A percentile compares a stretch with the other conserved stretches of the same genome.
phyloP scores from a whole-genome alignment of 2,329 filamentous ascomycete species.

The Talaromyces marneffei region DNA sequence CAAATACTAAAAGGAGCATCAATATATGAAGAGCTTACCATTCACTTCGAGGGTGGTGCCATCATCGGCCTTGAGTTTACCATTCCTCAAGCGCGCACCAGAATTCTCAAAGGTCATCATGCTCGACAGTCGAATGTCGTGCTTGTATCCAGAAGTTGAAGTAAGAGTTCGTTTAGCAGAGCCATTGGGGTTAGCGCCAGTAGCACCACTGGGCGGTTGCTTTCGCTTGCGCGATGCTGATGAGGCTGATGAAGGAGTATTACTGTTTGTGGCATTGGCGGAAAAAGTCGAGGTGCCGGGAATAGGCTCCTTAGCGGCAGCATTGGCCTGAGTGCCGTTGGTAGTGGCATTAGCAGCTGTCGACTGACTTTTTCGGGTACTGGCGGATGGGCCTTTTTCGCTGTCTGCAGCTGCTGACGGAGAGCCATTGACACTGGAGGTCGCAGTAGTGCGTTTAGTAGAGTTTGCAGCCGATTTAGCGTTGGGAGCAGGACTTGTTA shows the following conservation, averaged over 20 bases:
- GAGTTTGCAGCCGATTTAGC: constrained; percentile 22
- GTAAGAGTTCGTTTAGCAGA: constrained; percentile 34
- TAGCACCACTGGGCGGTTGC: constrained; percentile 48
- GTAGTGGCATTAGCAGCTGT: constrained; percentile 19
- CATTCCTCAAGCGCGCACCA: constrained; percentile 63
- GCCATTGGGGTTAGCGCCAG: constrained; percentile 25
- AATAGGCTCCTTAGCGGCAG: constrained; percentile 42
- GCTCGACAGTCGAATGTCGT: constrained; percentile 58
- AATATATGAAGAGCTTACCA: constrained; percentile 57
- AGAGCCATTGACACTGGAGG: constrained; percentile 24
- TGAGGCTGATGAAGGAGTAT: constrained; percentile 42
- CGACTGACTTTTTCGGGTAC: constrained; percentile 34
- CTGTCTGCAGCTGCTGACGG: constrained; percentile 25
- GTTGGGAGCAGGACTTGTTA: constrained; percentile 27
- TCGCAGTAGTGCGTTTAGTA: constrained; percentile 15
- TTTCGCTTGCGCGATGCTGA: constrained; percentile 76
- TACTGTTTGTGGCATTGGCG: constrained; percentile 40
- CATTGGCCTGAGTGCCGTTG: constrained; percentile 25
- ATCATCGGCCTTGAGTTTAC: constrained; percentile 81
- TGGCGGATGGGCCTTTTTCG: constrained; percentile 36
- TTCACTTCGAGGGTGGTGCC: constrained; percentile 77
- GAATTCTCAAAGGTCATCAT: constrained; percentile 81
- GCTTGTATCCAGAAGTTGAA: constrained; percentile 21
- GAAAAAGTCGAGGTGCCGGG: constrained; percentile 57
- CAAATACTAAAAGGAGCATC: constrained; percentile 9